Conservation (phyloP, 768 basidiomycete species). For the Russula ochroleuca region DNA sequence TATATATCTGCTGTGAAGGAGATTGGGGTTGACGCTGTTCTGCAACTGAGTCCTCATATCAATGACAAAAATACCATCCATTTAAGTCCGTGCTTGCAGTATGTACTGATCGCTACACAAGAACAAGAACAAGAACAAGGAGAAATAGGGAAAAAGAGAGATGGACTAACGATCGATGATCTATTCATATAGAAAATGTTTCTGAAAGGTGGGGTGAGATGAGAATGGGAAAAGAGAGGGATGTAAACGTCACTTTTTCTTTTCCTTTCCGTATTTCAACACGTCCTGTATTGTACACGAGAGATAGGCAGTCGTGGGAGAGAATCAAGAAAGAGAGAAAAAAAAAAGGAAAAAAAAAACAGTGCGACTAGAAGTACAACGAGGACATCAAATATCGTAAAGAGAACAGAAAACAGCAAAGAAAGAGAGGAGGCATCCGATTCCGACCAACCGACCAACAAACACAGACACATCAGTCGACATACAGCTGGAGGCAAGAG, state of each 20-base stretch:
- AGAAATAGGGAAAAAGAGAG: no score
- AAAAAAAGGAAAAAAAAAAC: background rate
- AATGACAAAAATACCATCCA: no score
- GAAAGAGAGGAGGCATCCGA: background rate
- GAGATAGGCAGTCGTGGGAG: background rate
- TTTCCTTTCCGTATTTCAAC: background rate
- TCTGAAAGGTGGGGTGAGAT: background rate
- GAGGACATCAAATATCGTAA: background rate
- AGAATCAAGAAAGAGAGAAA: background rate
- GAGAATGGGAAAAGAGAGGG: background rate
- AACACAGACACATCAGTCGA: no score
- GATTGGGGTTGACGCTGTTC: no score
- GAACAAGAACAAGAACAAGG: background rate
- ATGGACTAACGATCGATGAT: no score
- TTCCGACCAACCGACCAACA: no score
- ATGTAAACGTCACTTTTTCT: background rate
- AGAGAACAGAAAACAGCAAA: background rate
- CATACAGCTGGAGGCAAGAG: background rate
- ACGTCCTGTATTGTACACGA: background rate
- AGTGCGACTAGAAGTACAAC: slow-evolving; percentile 3
- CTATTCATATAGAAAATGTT: background rate
- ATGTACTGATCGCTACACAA: background rate
- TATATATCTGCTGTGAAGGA: no score
- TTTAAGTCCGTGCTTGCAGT: background rate
- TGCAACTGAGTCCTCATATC: no score